Percentiles rank a stretch among this genome's conserved stretches.
phyloP scores from a whole-genome alignment of 139 green algal species.

The Yamagishiella unicocca region DNA sequence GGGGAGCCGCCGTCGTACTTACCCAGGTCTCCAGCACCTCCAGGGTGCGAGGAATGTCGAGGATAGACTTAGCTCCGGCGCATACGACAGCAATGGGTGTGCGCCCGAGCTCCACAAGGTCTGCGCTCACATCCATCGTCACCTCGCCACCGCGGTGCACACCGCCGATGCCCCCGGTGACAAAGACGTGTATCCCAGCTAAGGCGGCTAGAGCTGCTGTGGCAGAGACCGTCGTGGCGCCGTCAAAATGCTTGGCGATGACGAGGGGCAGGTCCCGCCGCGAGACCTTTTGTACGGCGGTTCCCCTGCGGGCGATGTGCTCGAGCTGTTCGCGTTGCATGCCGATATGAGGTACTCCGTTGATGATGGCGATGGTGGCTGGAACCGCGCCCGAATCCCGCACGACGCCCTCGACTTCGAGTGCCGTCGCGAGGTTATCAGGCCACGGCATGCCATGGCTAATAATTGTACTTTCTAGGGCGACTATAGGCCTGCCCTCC shows the following conservation, averaged over 20 bases:
- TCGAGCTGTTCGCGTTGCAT: slow-evolving; percentile 70
- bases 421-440: slow-evolving; percentile 90
- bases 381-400: slow-evolving; percentile 81
- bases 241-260: slow-evolving; percentile 74
- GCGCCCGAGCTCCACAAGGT: slow-evolving; percentile 91
- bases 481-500: slow-evolving; percentile 83
- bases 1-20: neutral
- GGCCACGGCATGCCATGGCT: slow-evolving; percentile 98
- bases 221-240: slow-evolving; percentile 95
- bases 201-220: slow-evolving; percentile 92
- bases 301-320: slow-evolving; percentile 71
- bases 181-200: slow-evolving; percentile 86
- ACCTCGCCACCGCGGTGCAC: slow-evolving; percentile 83
- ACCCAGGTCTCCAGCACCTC: slow-evolving; percentile 93
- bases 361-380: slow-evolving; percentile 95
- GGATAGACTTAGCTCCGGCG: slow-evolving; percentile 94
- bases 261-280: slow-evolving; percentile 87
- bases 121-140: slow-evolving; percentile 91
- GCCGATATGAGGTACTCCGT: slow-evolving; percentile 61
- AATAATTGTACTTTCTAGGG: slow-evolving; percentile 98
- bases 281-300: slow-evolving; percentile 73
- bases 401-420: slow-evolving; percentile 90
- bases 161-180: slow-evolving; percentile 78
- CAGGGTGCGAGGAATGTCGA: slow-evolving; percentile 97
- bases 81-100: slow-evolving; percentile 96